phyloP scores from a whole-genome alignment of 306 rosid species.

The Senna siamea region DNA sequence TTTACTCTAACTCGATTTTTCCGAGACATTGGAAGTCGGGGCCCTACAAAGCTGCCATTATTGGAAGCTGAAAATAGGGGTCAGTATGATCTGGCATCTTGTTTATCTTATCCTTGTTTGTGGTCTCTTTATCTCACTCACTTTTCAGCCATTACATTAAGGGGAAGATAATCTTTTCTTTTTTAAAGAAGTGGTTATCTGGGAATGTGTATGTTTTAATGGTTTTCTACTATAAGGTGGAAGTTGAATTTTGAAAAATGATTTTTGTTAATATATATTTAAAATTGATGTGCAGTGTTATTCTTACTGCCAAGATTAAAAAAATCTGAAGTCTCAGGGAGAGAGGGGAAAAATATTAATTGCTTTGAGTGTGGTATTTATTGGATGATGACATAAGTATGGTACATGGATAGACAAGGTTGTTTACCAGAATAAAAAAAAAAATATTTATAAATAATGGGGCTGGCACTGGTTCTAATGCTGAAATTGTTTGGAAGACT shows the following conservation, averaged over 20 bases:
- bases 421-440: slow-evolving; percentile 1
- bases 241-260: too few relatives aligned
- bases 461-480: slow-evolving; percentile 11
- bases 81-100: slow-evolving; percentile 46
- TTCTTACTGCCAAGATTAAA: background rate
- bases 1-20: slow-evolving; percentile 83
- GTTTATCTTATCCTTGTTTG: slow-evolving; percentile 10
- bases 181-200: too few relatives aligned
- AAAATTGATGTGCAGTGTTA: slow-evolving; percentile 3
- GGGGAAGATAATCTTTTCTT: too few relatives aligned
- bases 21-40: slow-evolving; percentile 62
- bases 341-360: slow-evolving; percentile 1
- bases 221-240: too few relatives aligned
- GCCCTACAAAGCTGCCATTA: slow-evolving; percentile 61
- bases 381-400: slow-evolving; percentile 4
- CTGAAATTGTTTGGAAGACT: slow-evolving; percentile 31
- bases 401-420: slow-evolving; percentile 7
- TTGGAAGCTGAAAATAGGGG: slow-evolving; percentile 57
- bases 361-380: slow-evolving; percentile 6
- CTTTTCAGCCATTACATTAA: too few relatives aligned
- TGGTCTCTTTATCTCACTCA: too few relatives aligned
- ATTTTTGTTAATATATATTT: slow-evolving; percentile 10
- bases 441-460: slow-evolving; percentile 1
- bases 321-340: background rate
- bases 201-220: too few relatives aligned